Conservation (phyloP, 768 basidiomycete genomes). For the Phallus indusiatus region DNA sequence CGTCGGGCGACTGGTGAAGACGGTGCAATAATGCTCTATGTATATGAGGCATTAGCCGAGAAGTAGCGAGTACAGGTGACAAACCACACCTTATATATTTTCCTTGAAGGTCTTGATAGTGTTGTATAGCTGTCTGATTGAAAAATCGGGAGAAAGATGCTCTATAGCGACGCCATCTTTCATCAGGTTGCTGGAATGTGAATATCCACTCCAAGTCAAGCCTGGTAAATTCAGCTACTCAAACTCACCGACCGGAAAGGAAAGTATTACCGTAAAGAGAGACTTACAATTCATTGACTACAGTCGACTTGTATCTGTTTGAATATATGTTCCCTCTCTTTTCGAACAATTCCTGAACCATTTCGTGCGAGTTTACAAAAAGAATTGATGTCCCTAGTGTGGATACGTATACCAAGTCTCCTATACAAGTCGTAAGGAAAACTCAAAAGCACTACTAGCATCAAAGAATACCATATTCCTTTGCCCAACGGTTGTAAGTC, state of each 20-base stretch:
- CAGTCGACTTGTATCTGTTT: neutral
- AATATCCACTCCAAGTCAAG: neutral
- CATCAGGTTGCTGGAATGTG: neutral
- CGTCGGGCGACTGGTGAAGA: neutral
- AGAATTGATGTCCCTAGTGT: neutral
- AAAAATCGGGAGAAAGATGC: neutral
- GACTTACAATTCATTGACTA: neutral
- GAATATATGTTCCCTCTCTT: neutral
- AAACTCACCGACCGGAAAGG: neutral
- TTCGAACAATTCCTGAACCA: neutral
- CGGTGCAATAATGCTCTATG: neutral
- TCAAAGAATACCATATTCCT: slow-evolving; percentile 11
- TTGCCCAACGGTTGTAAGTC: slow-evolving; percentile 13
- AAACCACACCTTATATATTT: no score
- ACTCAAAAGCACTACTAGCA: no score
- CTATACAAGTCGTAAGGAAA: neutral
- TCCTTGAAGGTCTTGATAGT: no score
- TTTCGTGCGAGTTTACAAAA: neutral
- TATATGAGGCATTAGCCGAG: neutral
- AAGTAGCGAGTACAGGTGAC: no score
- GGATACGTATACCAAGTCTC: neutral
- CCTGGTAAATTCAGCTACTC: neutral
- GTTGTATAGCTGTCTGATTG: no score
- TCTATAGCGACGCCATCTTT: neutral
- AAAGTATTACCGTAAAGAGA: neutral